phyloP scores from a whole-genome alignment of 441 rosid genomes.

The Populus hybrid region DNA sequence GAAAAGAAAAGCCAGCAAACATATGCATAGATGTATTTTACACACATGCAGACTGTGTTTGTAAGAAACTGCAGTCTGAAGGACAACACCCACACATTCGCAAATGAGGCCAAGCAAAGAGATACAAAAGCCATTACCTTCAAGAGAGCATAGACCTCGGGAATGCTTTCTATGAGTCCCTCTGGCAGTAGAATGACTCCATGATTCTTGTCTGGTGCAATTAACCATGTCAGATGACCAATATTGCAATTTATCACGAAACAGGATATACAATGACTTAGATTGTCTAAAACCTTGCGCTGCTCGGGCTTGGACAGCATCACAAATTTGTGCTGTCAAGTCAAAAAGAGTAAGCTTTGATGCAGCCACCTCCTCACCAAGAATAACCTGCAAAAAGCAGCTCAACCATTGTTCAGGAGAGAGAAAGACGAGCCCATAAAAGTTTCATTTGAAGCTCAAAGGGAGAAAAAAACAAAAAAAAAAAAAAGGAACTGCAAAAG shows the following conservation, averaged over 20 bases:
- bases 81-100: background rate
- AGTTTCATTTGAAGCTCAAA: background rate
- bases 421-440: background rate
- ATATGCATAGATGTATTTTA: background rate
- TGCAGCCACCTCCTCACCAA: slow-evolving; percentile 97
- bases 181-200: slow-evolving; percentile 97
- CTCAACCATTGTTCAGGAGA: slow-evolving; percentile 11
- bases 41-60: background rate
- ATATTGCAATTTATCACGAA: slow-evolving; percentile 14
- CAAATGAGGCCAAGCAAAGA: background rate
- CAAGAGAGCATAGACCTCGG: slow-evolving; percentile 89
- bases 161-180: slow-evolving; percentile 97
- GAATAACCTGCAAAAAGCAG: slow-evolving; percentile 57
- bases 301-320: slow-evolving; percentile 97
- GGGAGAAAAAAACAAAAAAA: background rate
- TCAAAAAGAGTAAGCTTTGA: slow-evolving; percentile 97
- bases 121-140: slow-evolving; percentile 49
- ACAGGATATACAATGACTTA: slow-evolving; percentile 16
- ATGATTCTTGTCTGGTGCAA: slow-evolving; percentile 75
- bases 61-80: background rate
- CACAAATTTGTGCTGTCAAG: slow-evolving; percentile 79
- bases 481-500: background rate
- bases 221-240: slow-evolving; percentile 20
- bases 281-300: slow-evolving; percentile 53
- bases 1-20: slow-evolving; percentile 1